These are phyloP conservation scores for Fusarium avenaceum DNA, from an alignment of 2,329 filamentous ascomycete species.

Conservation along the genomic window DNA sequence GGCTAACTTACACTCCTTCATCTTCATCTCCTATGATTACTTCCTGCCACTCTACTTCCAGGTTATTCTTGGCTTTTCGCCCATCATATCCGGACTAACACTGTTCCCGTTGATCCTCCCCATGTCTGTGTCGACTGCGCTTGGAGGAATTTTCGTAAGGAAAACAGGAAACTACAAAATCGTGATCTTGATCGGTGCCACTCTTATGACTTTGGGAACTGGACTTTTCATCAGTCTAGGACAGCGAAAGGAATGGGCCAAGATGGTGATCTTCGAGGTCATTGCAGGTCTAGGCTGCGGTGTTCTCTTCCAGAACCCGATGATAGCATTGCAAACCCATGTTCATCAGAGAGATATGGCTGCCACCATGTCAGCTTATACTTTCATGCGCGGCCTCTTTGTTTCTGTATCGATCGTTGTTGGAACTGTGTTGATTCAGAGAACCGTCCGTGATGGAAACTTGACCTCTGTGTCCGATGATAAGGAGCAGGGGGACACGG, in stretches of 20 bases:
- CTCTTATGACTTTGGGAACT: constrained; percentile 72
- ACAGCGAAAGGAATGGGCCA: constrained; percentile 64
- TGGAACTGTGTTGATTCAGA: constrained; percentile 80
- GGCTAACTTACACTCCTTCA: constrained; percentile 79
- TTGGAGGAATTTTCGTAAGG: constrained; percentile 68
- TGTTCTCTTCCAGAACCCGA: constrained; percentile 76
- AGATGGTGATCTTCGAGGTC: constrained; percentile 71
- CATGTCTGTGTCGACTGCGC: constrained; percentile 72
- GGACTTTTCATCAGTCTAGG: constrained; percentile 73
- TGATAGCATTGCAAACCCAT: constrained; percentile 77
- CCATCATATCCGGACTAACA: constrained; percentile 80
- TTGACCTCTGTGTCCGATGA: constrained; percentile 30
- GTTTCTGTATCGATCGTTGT: constrained; percentile 77
- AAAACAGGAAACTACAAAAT: constrained; percentile 74
- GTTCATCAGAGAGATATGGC: constrained; percentile 74
- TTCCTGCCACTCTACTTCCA: constrained; percentile 90
- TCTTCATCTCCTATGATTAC: constrained; percentile 82
- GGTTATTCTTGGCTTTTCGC: constrained; percentile 74
- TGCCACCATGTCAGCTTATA: constrained; percentile 74
- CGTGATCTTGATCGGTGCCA: constrained; percentile 69
- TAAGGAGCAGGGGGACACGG: constrained; percentile 5
- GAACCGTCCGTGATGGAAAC: constrained; percentile 32
- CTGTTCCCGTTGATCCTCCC: constrained; percentile 78
- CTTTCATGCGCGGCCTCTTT: constrained; percentile 76
- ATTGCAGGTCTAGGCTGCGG: constrained; percentile 74